These are phyloP conservation scores for Leccinum subtestaceum DNA, from an alignment of 768 basidiomycete species.

Conservation along the genomic window DNA sequence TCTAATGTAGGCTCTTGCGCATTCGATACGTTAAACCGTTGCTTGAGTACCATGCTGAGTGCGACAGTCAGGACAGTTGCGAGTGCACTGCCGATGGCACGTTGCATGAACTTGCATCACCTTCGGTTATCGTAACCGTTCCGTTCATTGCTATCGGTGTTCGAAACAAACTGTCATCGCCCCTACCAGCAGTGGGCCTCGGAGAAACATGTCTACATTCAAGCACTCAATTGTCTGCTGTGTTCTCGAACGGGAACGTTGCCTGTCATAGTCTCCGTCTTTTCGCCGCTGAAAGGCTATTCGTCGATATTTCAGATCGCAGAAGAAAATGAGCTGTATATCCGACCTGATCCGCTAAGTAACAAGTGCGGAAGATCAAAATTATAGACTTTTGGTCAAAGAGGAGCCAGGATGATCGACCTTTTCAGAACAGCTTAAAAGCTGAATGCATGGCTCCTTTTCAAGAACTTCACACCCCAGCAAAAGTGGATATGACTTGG, in stretches of 20 bases:
- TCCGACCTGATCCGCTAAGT: constrained; percentile 8
- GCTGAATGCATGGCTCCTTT: neutral
- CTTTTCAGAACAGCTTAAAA: constrained; percentile 10
- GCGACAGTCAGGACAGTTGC: neutral
- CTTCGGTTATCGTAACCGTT: neutral
- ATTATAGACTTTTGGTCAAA: constrained; percentile 12
- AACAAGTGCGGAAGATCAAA: neutral
- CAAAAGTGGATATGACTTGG: constrained; percentile 8
- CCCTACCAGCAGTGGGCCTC: neutral
- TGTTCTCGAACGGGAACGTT: neutral
- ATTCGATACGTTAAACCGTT: neutral
- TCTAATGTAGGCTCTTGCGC: neutral
- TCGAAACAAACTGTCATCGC: constrained; percentile 4
- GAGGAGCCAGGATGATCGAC: neutral
- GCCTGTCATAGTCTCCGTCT: neutral
- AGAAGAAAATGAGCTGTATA: constrained; percentile 20
- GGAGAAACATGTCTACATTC: neutral
- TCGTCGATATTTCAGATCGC: neutral
- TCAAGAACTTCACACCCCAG: neutral
- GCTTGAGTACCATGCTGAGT: neutral
- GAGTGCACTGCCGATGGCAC: constrained; percentile 1
- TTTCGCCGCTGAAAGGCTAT: neutral
- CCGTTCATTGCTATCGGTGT: neutral
- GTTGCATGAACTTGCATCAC: neutral
- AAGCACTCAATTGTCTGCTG: neutral